Conservation (phyloP, 192 early-diverging fungal species). For the Phycomyces nitens region DNA sequence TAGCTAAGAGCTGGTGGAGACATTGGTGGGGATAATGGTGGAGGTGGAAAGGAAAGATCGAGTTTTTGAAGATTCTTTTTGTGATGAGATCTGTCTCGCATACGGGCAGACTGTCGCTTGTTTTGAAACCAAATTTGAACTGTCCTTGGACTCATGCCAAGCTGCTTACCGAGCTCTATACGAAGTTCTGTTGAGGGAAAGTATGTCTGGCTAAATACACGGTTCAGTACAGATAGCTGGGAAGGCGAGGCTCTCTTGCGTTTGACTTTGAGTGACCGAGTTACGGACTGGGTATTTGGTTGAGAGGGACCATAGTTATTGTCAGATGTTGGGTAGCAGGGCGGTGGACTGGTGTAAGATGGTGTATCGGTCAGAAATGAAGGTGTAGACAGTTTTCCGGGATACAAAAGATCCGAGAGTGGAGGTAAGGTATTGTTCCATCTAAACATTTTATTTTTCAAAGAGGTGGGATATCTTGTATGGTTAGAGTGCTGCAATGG, state of each 20-base stretch:
- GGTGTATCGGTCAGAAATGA: background rate
- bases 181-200: slow-evolving; percentile 76
- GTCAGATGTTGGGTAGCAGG: slow-evolving; percentile 1
- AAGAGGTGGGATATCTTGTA: slow-evolving; percentile 18
- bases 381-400: background rate
- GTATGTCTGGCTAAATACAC: slow-evolving; percentile 61
- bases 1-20: background rate
- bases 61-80: background rate
- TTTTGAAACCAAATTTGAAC: slow-evolving; percentile 97
- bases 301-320: background rate
- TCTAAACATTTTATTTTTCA: slow-evolving; percentile 5
- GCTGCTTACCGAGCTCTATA: slow-evolving; percentile 58
- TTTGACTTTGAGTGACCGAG: slow-evolving; percentile 28
- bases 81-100: slow-evolving; percentile 3
- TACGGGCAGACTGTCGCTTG: slow-evolving; percentile 57
- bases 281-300: background rate
- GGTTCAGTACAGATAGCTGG: slow-evolving; percentile 53
- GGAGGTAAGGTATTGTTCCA: slow-evolving; percentile 27
- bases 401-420: slow-evolving; percentile 22
- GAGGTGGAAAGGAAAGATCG: background rate
- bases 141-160: slow-evolving; percentile 78
- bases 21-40: background rate
- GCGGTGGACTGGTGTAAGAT: background rate
- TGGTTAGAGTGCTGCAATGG: no score
- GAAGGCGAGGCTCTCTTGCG: slow-evolving; percentile 47